A percentile compares a stretch with the other conserved stretches of the same genome.
Evolutionary conservation across 1,139 yeast species (phyloP).

Genomic region (Suhomyces bolitotheri): DNA sequence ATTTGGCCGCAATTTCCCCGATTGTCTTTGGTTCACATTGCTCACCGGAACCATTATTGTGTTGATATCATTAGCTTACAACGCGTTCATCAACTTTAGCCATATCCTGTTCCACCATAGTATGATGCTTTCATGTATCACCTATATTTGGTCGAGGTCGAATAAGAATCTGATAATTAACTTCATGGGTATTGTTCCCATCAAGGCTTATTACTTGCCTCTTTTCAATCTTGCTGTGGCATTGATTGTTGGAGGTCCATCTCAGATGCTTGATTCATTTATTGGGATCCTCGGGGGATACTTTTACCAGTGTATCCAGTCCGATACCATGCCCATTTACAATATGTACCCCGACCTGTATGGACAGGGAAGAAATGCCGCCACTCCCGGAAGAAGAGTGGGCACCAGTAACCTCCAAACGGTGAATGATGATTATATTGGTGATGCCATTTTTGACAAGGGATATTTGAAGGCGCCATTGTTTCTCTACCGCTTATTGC

Average conservation of each 20-base stretch:
- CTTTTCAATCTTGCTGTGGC: constrained; percentile 53
- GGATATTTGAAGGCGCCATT: constrained; percentile 48
- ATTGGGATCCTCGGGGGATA: constrained; percentile 58
- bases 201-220: constrained; percentile 61
- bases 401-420: constrained; percentile 24
- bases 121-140: constrained; percentile 52
- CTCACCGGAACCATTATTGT: constrained; percentile 50
- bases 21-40: constrained; percentile 55
- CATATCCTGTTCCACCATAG: constrained; percentile 32
- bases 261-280: constrained; percentile 40
- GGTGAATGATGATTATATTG: constrained; percentile 22
- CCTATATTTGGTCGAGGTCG: constrained; percentile 60
- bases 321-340: constrained; percentile 49
- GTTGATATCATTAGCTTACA: constrained; percentile 30
- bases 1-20: constrained; percentile 54
- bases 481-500: constrained; percentile 34
- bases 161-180: constrained; percentile 52
- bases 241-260: constrained; percentile 44
- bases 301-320: constrained; percentile 59
- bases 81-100: constrained; percentile 23
- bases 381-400: constrained; percentile 31
- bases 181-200: constrained; percentile 54
- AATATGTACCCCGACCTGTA: constrained; percentile 50
- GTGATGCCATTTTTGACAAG: constrained; percentile 40
- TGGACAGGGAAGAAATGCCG: constrained; percentile 13